Conservation (phyloP, 2,329 filamentous ascomycete genomes). For the Cryphonectria japonica region DNA sequence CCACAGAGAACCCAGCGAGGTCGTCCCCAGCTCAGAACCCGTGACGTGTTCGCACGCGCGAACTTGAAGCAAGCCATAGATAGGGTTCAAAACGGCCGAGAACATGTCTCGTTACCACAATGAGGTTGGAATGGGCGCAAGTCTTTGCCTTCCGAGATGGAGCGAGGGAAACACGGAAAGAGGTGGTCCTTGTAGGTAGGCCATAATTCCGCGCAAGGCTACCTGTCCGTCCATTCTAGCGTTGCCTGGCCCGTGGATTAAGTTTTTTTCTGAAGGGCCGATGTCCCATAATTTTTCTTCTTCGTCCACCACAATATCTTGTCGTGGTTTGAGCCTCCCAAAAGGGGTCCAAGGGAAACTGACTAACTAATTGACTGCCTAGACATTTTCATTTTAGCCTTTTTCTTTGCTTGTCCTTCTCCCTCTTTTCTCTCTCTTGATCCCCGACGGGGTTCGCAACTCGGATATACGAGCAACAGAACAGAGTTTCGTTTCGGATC, state of each 20-base stretch:
- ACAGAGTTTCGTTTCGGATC: slow-evolving; percentile 10
- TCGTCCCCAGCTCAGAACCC: not conserved
- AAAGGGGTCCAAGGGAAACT: no score
- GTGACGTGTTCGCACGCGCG: not conserved
- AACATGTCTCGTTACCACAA: not conserved
- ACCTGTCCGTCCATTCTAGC: not conserved
- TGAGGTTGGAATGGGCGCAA: not conserved
- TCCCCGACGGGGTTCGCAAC: not conserved
- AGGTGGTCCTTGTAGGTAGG: not conserved
- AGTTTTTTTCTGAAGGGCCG: not conserved
- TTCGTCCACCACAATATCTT: not conserved
- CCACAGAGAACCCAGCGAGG: not conserved
- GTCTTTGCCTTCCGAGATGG: not conserved
- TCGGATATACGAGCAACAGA: not conserved
- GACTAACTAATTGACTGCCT: no score
- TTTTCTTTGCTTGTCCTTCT: no score
- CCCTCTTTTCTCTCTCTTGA: no score
- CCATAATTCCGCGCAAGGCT: not conserved
- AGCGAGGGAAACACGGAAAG: not conserved
- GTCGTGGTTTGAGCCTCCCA: not conserved
- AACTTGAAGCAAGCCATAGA: not conserved
- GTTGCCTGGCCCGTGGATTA: not conserved
- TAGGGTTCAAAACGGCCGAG: not conserved
- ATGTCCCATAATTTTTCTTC: not conserved
- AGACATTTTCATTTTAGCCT: no score